Base-by-base conservation (phyloP, 257 asterid genomes). In the Marsdenia floribunda region DNA sequence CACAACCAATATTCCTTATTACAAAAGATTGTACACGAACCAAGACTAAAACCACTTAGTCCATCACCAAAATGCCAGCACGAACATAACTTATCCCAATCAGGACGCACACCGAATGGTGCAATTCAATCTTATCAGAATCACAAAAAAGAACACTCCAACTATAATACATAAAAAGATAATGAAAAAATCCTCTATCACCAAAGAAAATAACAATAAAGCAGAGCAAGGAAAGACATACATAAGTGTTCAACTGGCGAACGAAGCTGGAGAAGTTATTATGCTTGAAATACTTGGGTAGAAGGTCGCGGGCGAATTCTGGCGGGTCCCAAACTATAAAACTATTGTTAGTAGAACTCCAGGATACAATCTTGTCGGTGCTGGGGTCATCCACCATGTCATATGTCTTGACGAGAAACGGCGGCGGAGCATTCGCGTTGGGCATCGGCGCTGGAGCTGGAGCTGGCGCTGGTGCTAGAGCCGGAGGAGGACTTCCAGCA, bases 321-420 rank as follows among this genome's bases (percentile, higher is more conserved):
- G 93, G 89, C 14, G 96, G 89, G 74, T 91, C 97, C 93, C 92
- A 89, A 42, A 91, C 93, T 69, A 91, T 82, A 76, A 91, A 91
- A 74, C 92, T 91, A 68, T 89, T 91, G 64, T 88, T 85, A 15
- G 86, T 84, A 22, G 85, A 73, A 72, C 96, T 84, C 97, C 96
- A 90, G 13, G 97, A 90, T 19, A 91, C 96, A 58, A 91, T 29
- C 78, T 82, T 81, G 68, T 88, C 89, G 5, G 93, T 87, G 83
- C 83, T 79, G 19, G 88, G 88, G 82, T 91, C 97, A 33, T 91
- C 94, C 73, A 91, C 96, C 97, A 91, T 91, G 74, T 91, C 94
- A 71, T 90, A 91, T 6, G 96, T 91, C 83, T 91, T 91, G 70
- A 83, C 87, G 80, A 91, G 80, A 64, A 91, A 90, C 40, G 97